Evolutionary conservation across 176 grass and related monocot genomes (phyloP).

Genomic region (Leersia perrieri): DNA sequence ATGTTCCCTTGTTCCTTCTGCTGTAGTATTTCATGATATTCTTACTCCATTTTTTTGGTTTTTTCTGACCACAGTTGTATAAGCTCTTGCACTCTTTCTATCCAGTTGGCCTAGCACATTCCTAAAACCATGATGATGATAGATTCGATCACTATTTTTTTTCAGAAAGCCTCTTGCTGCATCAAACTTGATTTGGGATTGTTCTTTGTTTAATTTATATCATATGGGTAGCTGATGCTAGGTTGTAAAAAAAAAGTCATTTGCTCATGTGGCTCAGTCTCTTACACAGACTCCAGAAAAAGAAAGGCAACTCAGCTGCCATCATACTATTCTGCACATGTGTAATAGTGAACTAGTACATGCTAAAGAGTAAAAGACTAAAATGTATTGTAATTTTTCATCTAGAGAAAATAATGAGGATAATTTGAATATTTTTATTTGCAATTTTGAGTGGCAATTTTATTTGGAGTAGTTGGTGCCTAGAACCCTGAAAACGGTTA

Average conservation of each 20-base stretch:
- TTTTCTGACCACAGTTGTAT: not conserved
- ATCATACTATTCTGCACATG: not conserved
- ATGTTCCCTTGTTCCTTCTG: constrained; percentile 4
- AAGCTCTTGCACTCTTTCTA: not conserved
- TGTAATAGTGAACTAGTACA: not conserved
- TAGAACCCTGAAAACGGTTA: not conserved
- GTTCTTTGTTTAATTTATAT: not conserved
- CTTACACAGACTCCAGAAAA: not conserved
- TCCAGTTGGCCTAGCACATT: constrained; percentile 13
- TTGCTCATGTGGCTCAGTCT: not conserved
- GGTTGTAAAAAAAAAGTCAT: not conserved
- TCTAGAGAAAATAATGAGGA: not conserved
- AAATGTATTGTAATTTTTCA: not conserved
- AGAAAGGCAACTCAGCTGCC: not conserved
- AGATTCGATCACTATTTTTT: not conserved
- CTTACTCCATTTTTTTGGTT: not conserved
- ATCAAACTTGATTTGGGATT: not conserved
- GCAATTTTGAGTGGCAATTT: not conserved
- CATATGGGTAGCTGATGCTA: not conserved
- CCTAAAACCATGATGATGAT: not conserved
- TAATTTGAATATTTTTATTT: not conserved
- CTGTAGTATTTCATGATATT: constrained; percentile 3
- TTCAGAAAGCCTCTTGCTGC: constrained; percentile 5
- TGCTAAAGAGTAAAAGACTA: not conserved
- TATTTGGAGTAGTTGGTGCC: not conserved